Conservation (phyloP, 192 early-diverging fungal species). For the Umbelopsis vinacea region DNA sequence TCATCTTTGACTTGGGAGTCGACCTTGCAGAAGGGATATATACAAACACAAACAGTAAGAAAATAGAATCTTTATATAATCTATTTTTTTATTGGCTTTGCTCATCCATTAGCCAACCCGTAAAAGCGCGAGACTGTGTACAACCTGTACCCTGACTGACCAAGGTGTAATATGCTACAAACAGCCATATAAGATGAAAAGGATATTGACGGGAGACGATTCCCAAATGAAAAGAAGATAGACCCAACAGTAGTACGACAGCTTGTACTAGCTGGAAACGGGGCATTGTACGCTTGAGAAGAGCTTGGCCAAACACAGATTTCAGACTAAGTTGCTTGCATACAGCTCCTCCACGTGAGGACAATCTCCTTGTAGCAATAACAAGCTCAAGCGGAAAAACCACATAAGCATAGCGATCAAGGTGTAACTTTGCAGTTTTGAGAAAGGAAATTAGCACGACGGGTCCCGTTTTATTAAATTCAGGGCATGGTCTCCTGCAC, state of each 20-base stretch:
- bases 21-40: neutral
- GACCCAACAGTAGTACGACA: neutral
- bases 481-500: neutral
- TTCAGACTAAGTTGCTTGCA: neutral
- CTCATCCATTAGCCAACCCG: neutral
- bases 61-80: too few species aligned
- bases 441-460: neutral
- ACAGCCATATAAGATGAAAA: neutral
- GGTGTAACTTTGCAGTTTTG: neutral
- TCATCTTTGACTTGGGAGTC: neutral
- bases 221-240: neutral
- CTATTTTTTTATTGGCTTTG: neutral
- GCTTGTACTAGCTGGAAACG: constrained; percentile 2
- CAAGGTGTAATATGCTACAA: neutral
- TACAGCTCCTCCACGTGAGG: neutral
- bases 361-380: neutral
- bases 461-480: constrained; percentile 5
- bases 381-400: neutral
- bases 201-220: neutral
- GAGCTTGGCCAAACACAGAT: neutral
- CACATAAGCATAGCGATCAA: neutral
- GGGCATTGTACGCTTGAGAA: neutral
- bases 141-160: neutral
- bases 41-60: too few species aligned
- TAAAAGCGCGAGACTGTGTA: neutral